Evolutionary conservation across 352 stramenopile species (phyloP).

Genomic region (Phytophthora quininea): DNA sequence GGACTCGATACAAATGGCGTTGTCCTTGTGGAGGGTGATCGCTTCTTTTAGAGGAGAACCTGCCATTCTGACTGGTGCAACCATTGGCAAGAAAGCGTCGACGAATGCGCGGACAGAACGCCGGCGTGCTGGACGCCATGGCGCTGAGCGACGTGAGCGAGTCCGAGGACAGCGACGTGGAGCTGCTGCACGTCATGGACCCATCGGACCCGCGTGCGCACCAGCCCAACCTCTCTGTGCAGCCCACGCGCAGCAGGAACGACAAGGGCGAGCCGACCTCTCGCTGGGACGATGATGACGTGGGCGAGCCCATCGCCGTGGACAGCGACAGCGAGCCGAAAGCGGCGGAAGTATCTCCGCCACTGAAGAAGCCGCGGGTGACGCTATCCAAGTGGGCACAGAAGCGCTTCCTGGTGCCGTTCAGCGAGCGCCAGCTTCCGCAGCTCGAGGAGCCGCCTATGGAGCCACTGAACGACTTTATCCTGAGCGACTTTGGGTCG

Average conservation of each 20-base stretch:
- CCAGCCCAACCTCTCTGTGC: constrained; percentile 32
- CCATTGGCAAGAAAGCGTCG: constrained; percentile 19
- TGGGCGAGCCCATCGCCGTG: constrained; percentile 50
- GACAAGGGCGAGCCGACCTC: constrained; percentile 38
- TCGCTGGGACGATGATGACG: constrained; percentile 66
- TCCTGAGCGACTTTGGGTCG: constrained; percentile 82
- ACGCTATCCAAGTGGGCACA: constrained; percentile 80
- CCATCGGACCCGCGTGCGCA: constrained; percentile 79
- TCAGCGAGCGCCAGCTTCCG: constrained; percentile 55
- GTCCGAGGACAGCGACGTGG: constrained; percentile 48
- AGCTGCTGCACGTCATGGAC: constrained; percentile 71
- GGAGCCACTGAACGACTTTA: constrained; percentile 86
- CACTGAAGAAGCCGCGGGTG: constrained; percentile 18
- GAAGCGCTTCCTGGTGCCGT: constrained; percentile 67
- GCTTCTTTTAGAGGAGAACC: constrained; percentile 13
- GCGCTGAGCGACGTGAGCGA: constrained; percentile 31
- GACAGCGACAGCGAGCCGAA: constrained; percentile 20
- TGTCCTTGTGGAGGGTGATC: constrained; percentile 26
- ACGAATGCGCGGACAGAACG: constrained; percentile 44
- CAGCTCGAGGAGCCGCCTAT: constrained; percentile 67
- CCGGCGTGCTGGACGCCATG: constrained; percentile 37
- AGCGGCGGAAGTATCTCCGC: not conserved
- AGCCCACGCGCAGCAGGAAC: constrained; percentile 35
- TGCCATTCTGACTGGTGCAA: constrained; percentile 8
- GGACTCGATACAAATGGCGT: not conserved